Evolutionary conservation across 1,139 yeast genomes (phyloP).

Genomic region (Geotrichum phurueaensis): DNA sequence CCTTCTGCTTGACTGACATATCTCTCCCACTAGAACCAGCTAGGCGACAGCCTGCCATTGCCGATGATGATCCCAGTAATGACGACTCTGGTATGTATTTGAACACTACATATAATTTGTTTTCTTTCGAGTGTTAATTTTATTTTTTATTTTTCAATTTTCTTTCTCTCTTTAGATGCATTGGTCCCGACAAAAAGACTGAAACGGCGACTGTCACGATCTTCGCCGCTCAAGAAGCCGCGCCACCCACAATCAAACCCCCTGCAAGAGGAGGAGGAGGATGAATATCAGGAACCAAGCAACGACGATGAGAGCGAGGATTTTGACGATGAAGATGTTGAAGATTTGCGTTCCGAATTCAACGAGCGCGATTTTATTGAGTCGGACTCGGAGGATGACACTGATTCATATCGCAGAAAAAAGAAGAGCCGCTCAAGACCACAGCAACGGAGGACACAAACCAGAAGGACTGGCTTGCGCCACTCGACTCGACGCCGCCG

Average conservation of each 20-base stretch:
- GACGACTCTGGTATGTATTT: background rate
- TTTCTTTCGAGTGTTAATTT: background rate
- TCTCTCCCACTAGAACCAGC: background rate
- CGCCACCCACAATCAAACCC: background rate
- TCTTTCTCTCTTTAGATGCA: background rate
- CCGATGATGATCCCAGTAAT: conserved; percentile 19
- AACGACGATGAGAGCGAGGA: conserved; percentile 14
- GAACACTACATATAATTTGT: background rate
- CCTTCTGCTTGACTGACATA: background rate
- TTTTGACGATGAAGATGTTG: background rate
- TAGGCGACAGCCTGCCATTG: background rate
- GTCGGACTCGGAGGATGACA: conserved; percentile 14
- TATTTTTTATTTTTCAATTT: background rate
- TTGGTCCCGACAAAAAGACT: conserved; percentile 5
- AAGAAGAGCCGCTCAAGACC: background rate
- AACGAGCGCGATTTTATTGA: conserved; percentile 14
- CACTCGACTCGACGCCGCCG: background rate
- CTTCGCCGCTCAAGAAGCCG: background rate
- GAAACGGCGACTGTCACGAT: conserved; percentile 4
- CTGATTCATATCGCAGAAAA: background rate
- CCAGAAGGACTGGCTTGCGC: background rate
- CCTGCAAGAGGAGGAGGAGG: conserved; percentile 25
- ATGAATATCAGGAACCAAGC: conserved; percentile 21
- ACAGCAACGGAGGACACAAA: background rate
- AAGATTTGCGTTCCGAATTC: background rate